Base-by-base conservation (phyloP, 2,329 filamentous ascomycete genomes). In the Sporothrix curviconia region DNA sequence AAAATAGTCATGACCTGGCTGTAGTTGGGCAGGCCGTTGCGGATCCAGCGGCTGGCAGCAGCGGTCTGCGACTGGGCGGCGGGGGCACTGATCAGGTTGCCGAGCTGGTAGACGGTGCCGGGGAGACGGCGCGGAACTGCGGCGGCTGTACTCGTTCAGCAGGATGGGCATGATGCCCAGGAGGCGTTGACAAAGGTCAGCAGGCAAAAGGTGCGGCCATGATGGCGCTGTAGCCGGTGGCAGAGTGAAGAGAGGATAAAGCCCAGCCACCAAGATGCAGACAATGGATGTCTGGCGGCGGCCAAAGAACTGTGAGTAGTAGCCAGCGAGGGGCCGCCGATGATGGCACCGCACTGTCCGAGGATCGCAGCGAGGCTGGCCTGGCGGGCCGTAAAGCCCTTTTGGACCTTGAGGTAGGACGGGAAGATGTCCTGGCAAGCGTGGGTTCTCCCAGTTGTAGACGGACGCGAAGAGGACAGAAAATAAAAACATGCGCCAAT, bases 181-280 rank as follows among this genome's bases (percentile, higher is more conserved):
- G 82, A 81, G 3, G 82, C 83, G 65, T 85, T 82, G 3, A 85
- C 79, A 63, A 83, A 84, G 74, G 85, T 85, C 65, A 88, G 85
- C 67, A 86, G 81, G 70, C 94, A 94, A 71, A 94, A 95, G 1
- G 89, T 89, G 0, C 87, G 0, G 89, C 90, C 50, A 91, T 91
- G 65, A 95, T 76, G 14, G 76, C 53, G 22, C 57, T 32, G n/a
- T 59, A 75, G 6, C 84, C 74, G 63, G 73, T 77, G 74, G 74
- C 11, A 84, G 77, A 64, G 90, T 94, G 0, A 84, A 88, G 71
- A 95, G 95, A 0, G 91, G 90, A 68, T 95, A 95, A 76, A 95
- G 73, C 0, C 89, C 89, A 30, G 88, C 89, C 24, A 90, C 89
- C 58, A 81, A 60, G 43, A 83, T 63, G 64, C 78, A 82, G 55